phyloP scores from a whole-genome alignment of 2,329 filamentous ascomycete genomes.

The Nannizziopsis arthrosporioides region DNA sequence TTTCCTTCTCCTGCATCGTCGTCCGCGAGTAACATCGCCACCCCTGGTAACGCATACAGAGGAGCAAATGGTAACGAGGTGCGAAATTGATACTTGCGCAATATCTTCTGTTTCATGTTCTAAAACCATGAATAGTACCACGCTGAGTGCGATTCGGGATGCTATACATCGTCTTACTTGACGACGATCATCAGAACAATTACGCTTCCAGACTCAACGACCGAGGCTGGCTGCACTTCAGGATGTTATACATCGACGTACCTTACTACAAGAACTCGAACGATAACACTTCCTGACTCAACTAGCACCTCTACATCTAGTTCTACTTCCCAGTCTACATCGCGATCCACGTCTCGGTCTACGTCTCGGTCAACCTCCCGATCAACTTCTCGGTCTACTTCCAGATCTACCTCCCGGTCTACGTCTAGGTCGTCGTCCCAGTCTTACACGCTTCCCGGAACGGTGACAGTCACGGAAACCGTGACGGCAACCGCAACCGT shows the following conservation, averaged over 20 bases:
- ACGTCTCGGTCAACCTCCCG: background rate
- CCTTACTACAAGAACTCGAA: conserved; percentile 2
- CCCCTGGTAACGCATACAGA: too few species aligned
- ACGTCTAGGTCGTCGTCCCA: background rate
- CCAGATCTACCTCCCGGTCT: too few species aligned
- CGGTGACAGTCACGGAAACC: too few species aligned
- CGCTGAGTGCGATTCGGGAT: too few species aligned
- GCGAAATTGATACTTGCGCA: background rate
- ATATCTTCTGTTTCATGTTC: background rate
- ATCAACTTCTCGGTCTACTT: too few species aligned
- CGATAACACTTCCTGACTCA: background rate
- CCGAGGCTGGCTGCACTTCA: background rate
- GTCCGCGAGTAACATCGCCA: too few species aligned
- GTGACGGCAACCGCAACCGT: too few species aligned
- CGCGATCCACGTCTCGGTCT: background rate
- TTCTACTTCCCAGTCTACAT: background rate
- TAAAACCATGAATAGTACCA: too few species aligned
- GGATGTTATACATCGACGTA: conserved; percentile 4
- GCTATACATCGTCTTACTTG: too few species aligned
- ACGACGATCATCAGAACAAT: background rate
- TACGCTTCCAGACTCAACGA: background rate
- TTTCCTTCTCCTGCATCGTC: too few species aligned
- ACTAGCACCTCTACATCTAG: background rate
- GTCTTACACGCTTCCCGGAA: background rate
- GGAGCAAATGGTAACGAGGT: too few species aligned